phyloP scores from a whole-genome alignment of 2,329 filamentous ascomycete genomes.

The Xylariaceae sp. region DNA sequence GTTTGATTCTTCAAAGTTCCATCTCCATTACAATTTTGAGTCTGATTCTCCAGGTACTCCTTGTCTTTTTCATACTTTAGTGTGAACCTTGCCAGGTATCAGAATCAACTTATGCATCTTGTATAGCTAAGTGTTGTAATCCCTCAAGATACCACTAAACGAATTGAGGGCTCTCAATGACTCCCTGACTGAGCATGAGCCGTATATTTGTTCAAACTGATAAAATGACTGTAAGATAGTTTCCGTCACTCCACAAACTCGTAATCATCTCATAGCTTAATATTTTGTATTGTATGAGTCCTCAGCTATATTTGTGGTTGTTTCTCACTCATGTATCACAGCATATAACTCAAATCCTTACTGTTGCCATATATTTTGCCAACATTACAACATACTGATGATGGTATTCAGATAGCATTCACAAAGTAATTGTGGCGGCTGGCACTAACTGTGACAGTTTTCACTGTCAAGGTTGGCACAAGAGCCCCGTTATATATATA shows the following conservation, averaged over 20 bases:
- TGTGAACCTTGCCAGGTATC: background rate
- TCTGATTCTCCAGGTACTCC: no score
- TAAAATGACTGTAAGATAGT: background rate
- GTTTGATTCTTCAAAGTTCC: no score
- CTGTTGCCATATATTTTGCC: background rate
- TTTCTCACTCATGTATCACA: background rate
- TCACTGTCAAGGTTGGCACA: no score
- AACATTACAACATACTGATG: background rate
- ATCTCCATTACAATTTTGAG: no score
- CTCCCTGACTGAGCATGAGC: background rate
- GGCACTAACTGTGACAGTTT: no score
- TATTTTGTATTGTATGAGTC: no score
- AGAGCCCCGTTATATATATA: no score
- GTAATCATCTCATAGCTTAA: background rate
- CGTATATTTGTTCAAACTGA: background rate
- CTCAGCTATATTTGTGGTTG: background rate
- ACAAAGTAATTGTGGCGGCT: no score
- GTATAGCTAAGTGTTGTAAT: background rate
- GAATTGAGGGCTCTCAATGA: background rate
- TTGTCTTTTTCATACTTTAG: no score
- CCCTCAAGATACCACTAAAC: background rate
- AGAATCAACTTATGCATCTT: background rate
- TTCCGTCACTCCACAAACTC: background rate
- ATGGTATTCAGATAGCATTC: background rate
- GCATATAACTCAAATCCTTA: background rate